Evolutionary conservation across 2,329 filamentous ascomycete genomes (phyloP).

Genomic region (Diaporthe capsici): DNA sequence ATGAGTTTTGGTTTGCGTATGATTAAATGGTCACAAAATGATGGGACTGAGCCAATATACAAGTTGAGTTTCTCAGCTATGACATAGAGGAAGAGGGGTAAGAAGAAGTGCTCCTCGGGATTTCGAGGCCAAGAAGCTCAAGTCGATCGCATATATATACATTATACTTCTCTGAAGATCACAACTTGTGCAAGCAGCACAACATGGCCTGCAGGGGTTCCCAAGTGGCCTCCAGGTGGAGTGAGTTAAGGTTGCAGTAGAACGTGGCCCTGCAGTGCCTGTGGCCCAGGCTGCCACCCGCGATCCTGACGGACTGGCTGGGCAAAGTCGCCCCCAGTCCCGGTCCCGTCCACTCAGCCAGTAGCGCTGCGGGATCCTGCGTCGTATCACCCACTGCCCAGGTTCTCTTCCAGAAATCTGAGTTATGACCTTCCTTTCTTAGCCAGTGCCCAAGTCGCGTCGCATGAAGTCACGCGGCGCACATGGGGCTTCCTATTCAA

Average conservation of each 20-base stretch:
- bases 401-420: neutral
- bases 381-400: neutral
- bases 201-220: constrained; percentile 1
- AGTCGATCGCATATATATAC: constrained; percentile 17
- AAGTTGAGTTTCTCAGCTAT: neutral
- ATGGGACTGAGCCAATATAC: neutral
- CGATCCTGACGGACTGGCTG: constrained; percentile 18
- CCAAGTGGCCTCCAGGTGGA: neutral
- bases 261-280: constrained; percentile 22
- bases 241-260: constrained; percentile 20
- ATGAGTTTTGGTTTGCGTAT: no score
- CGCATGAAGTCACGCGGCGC: constrained; percentile 16
- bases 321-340: constrained; percentile 19
- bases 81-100: neutral
- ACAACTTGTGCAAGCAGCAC: constrained; percentile 5
- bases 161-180: neutral
- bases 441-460: constrained; percentile 19
- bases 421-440: constrained; percentile 23
- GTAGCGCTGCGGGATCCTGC: constrained; percentile 8
- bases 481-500: constrained; percentile 5
- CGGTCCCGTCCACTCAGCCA: neutral
- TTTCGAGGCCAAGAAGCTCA: constrained; percentile 21
- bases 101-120: neutral
- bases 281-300: constrained; percentile 16
- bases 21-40: neutral